phyloP scores from a whole-genome alignment of 495 filamentous ascomycete genomes.

The Penicillium goetzii region DNA sequence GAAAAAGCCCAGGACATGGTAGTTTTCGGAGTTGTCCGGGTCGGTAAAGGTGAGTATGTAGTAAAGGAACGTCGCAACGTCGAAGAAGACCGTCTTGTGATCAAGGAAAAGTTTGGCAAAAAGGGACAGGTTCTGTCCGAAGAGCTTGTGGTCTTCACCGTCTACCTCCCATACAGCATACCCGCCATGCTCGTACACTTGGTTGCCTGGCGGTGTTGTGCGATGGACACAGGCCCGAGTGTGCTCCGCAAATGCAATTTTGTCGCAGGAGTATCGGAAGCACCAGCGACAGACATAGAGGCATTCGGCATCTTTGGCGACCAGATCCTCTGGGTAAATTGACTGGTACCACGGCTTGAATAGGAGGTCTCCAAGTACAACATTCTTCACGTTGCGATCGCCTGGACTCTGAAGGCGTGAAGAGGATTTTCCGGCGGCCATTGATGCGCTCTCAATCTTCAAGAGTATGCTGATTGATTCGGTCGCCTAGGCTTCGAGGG shows the following conservation, averaged over 20 bases:
- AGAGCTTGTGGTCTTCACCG: slow-evolving; percentile 85
- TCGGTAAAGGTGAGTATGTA: slow-evolving; percentile 72
- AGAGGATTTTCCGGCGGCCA: slow-evolving; percentile 36
- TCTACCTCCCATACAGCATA: slow-evolving; percentile 88
- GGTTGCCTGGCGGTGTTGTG: slow-evolving; percentile 46
- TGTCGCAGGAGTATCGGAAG: slow-evolving; percentile 86
- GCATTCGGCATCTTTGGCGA: slow-evolving; percentile 62
- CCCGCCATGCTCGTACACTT: slow-evolving; percentile 62
- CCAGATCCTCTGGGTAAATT: slow-evolving; percentile 75
- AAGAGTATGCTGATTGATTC: slow-evolving; percentile 1
- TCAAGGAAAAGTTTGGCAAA: slow-evolving; percentile 98
- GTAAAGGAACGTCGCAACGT: slow-evolving; percentile 92
- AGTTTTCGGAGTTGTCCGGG: slow-evolving; percentile 39
- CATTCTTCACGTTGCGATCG: slow-evolving; percentile 71
- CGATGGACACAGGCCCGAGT: slow-evolving; percentile 43
- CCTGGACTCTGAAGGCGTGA: slow-evolving; percentile 39
- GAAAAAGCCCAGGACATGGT: slow-evolving; percentile 86
- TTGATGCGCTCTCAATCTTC: slow-evolving; percentile 19
- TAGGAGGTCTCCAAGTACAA: slow-evolving; percentile 72
- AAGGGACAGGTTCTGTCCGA: slow-evolving; percentile 91
- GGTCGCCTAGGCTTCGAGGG: slow-evolving; percentile 16
- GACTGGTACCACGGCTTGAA: slow-evolving; percentile 83
- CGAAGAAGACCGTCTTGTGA: slow-evolving; percentile 98
- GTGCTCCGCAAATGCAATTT: slow-evolving; percentile 61
- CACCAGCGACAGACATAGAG: slow-evolving; percentile 91